These are phyloP conservation scores for Suillus subalutaceus DNA, from an alignment of 768 basidiomycete genomes.

Conservation along the genomic window DNA sequence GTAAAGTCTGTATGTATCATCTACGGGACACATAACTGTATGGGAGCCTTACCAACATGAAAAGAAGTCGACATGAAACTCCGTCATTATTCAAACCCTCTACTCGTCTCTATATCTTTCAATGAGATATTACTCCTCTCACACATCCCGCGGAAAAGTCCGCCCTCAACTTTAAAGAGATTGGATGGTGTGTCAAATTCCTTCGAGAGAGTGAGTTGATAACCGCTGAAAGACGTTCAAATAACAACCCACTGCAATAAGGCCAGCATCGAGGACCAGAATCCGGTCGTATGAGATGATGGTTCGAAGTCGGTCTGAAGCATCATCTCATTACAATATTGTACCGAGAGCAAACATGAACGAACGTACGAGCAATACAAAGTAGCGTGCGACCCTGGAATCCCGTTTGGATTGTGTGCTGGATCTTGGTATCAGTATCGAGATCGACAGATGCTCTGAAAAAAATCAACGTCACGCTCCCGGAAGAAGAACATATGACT, in stretches of 20 bases:
- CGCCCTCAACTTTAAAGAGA: conserved; percentile 31
- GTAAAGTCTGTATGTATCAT: neutral
- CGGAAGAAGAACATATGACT: conserved; percentile 1
- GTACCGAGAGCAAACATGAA: conserved; percentile 26
- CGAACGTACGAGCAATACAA: conserved; percentile 44
- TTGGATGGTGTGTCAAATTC: conserved; percentile 62
- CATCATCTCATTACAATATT: neutral
- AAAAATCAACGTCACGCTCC: conserved; percentile 31
- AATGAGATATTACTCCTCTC: conserved; percentile 52
- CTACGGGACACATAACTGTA: neutral
- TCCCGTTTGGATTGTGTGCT: conserved; percentile 42
- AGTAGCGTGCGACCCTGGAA: conserved; percentile 54
- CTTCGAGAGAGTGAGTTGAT: conserved; percentile 23
- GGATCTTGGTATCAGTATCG: conserved; percentile 58
- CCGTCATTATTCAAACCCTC: neutral
- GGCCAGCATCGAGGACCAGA: conserved; percentile 67
- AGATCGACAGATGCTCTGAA: conserved; percentile 39
- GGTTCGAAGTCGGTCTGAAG: conserved; percentile 48
- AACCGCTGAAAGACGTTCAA: neutral
- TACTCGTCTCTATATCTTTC: conserved; percentile 43
- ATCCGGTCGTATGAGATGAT: conserved; percentile 69
- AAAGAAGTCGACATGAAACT: neutral
- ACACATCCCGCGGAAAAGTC: conserved; percentile 66
- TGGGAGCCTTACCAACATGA: neutral
- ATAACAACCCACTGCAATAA: conserved; percentile 46